Base-by-base conservation (phyloP, 495 filamentous ascomycete genomes). In the Xylaria flabelliformis region DNA sequence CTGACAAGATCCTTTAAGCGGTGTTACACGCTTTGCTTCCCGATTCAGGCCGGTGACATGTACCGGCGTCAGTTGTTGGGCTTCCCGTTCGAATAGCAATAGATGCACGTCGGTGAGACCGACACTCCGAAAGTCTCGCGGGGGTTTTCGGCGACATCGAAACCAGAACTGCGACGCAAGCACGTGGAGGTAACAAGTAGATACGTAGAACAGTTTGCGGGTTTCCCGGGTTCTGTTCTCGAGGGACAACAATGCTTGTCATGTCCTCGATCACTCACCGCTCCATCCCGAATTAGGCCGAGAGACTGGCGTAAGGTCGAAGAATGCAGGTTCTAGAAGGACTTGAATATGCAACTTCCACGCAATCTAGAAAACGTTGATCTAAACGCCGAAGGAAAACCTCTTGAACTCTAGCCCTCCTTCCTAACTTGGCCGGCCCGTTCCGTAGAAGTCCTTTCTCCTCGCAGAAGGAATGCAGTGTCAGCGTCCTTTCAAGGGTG, bases 341-440 rank as follows among this genome's bases (percentile, higher is more conserved):
- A 61, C 32, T 41, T n/a, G 34, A 21, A 51, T 67, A 39, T 46
- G 42, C 63, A 44, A 34, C 42, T 48, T 36, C 24, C 42, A 34
- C 41, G 63, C 63, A 34, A 48, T 50, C 32, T 39, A 39, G 17
- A 36, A 39, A 39, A 61, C 8, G 32, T 10, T 21, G 58, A 39
- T 39, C 9, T 61, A 19, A 67, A 34, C 6, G 17, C 41, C 17
- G 36, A 56, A 42, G n/a, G n/a, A 55, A 36, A 36, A 26, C 19
- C 56, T 67, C 50, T 41, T 42, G 19, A 61, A 61, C 39, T 21
- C 0, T 34, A 26, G 53, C n/a, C 56, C 58, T 70, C 68, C 68
- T 70, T 70, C 68, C 68, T 70, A 70, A 58, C 68, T 70, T 26
- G 58, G 68, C 36, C 68, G 58, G 68, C 58, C 68, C 68, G 68